Evolutionary conservation across 2,329 filamentous ascomycete species (phyloP).

Genomic region (Cladosporium sp.): DNA sequence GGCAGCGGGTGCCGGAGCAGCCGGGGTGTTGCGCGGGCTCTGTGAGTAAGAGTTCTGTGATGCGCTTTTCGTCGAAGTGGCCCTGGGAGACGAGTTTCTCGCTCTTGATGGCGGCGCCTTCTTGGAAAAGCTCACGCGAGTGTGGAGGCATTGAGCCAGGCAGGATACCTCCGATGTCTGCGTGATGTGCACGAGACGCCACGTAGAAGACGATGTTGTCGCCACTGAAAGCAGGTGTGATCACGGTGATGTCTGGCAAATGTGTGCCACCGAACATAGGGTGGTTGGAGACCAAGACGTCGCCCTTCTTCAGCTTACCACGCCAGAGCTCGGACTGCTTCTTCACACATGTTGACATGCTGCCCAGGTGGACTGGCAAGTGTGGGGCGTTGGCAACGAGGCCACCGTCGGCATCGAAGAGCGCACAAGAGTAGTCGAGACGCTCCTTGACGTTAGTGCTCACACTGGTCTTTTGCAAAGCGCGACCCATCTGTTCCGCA

Average conservation of each 20-base stretch:
- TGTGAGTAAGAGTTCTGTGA: conserved; percentile 66
- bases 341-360: conserved; percentile 80
- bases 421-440: conserved; percentile 78
- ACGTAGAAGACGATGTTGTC: conserved; percentile 80
- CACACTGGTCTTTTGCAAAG: conserved; percentile 76
- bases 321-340: conserved; percentile 80
- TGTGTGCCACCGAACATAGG: conserved; percentile 83
- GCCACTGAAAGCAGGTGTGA: conserved; percentile 75
- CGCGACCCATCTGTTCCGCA: conserved; percentile 79
- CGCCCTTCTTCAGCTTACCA: conserved; percentile 73
- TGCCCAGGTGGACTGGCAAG: conserved; percentile 77
- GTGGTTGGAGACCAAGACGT: conserved; percentile 82
- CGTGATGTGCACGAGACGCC: conserved; percentile 77
- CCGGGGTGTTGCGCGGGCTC: conserved; percentile 74
- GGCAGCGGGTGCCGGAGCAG: conserved; percentile 74
- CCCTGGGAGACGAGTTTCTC: conserved; percentile 74
- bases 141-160: conserved; percentile 82
- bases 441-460: conserved; percentile 81
- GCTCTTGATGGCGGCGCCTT: conserved; percentile 57
- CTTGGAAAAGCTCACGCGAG: conserved; percentile 60
- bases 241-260: conserved; percentile 77
- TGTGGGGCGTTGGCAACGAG: conserved; percentile 78
- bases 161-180: conserved; percentile 80
- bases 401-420: conserved; percentile 74
- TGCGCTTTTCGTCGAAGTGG: conserved; percentile 74